Evolutionary conservation across 106 monocot genomes (phyloP).

Genomic region (Cymbidium sinense): DNA sequence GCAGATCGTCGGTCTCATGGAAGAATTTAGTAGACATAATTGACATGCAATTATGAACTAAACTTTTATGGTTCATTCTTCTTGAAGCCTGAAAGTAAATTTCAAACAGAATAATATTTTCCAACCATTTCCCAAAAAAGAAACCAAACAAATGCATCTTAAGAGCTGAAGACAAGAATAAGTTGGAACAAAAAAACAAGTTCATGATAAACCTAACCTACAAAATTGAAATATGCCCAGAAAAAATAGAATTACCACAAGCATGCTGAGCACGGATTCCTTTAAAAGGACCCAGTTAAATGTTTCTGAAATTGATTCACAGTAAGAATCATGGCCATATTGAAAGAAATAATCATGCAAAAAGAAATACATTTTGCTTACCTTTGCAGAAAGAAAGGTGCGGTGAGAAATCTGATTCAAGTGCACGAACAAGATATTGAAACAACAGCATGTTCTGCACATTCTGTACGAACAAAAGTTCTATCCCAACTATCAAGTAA

Average conservation of each 20-base stretch:
- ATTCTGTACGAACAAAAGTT: conserved; percentile 20
- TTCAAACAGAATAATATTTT: neutral
- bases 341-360: neutral
- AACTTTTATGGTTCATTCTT: conserved; percentile 51
- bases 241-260: conserved; percentile 47
- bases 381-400: conserved; percentile 63
- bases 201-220: neutral
- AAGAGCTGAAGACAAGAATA: neutral
- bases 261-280: conserved; percentile 62
- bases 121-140: neutral
- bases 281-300: conserved; percentile 57
- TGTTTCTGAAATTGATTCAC: conserved; percentile 34
- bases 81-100: conserved; percentile 54
- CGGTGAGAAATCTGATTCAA: conserved; percentile 59
- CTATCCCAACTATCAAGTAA: neutral
- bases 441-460: conserved; percentile 62
- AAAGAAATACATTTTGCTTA: conserved; percentile 12
- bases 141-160: neutral
- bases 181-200: neutral
- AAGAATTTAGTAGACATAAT: conserved; percentile 34
- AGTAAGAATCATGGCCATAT: neutral
- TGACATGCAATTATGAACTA: conserved; percentile 58
- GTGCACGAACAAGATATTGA: conserved; percentile 57
- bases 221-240: neutral
- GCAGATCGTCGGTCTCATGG: conserved; percentile 10